Conservation (phyloP, 305 asterid genomes). For the Fraxinus angustifolia region DNA sequence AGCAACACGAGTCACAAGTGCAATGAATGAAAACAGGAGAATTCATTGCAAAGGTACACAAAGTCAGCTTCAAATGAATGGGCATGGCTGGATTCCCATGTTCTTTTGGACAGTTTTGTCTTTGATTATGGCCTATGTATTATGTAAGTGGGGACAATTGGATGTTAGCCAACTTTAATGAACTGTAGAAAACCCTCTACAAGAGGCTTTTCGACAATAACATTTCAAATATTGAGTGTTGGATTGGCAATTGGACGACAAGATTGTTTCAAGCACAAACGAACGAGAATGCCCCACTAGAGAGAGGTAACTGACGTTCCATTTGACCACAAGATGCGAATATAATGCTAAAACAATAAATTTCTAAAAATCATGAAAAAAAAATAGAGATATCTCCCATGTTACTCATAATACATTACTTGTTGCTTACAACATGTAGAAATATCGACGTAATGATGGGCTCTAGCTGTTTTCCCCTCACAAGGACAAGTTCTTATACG, state of each 20-base stretch:
- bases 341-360: not conserved
- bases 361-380: not conserved
- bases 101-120: constrained; percentile 6
- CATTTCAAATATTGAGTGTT: not conserved
- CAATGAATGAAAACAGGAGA: not conserved
- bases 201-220: constrained; percentile 8
- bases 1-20: not conserved
- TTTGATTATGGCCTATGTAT: not conserved
- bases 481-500: not conserved
- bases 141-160: constrained; percentile 29
- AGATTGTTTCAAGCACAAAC: not conserved
- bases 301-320: not conserved
- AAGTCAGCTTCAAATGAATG: not conserved
- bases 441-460: not conserved
- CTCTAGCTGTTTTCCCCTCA: not conserved
- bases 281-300: not conserved
- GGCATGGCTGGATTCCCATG: not conserved
- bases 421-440: not conserved
- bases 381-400: not conserved
- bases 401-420: not conserved
- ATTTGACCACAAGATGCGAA: not conserved
- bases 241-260: not conserved
- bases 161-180: constrained; percentile 25
- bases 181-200: constrained; percentile 4
- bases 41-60: not conserved